Base-by-base conservation (phyloP, 1,284 basidiomycete species). In the Trichosporon sp. region DNA sequence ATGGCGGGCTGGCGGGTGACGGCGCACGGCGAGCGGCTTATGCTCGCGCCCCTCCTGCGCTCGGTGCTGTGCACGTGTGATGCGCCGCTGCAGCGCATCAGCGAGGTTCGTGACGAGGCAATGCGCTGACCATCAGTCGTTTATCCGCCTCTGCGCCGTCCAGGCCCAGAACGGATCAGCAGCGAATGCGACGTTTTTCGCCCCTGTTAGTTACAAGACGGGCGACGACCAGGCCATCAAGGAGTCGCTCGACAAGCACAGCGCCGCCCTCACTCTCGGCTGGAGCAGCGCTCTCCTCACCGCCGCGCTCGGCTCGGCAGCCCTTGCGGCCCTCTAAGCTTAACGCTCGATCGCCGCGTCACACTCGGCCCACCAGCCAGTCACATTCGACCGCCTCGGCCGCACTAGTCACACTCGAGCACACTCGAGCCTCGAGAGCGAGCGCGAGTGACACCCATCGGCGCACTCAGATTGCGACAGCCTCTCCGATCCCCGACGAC, bases 141-240 rank as follows among this genome's bases (percentile, higher is more conserved):
- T 76, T 42, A 70, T 78, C 12, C 42, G 58, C 12, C 68, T 80
- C 2, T 81, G 80, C 62, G 68, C 72, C 0, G 70, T 79, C 7
- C 76, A 79, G 68, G 53, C 38, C 1, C 25, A 60, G 1, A 80
- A 80, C 69, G 80, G 79, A 0, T 74, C 76, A 8, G 78, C 78
- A 2, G 68, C 60, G 3, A 73, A 77, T 35, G 76, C 78, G 3
- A 67, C 69, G 0, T 29, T n/a, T 3, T 81, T 72, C 66, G 66
- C 68, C 3, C 80, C 80, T 1, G 44, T 73, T 18, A 70, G 68
- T 7, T 81, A 81, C 71, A 64, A 65, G 38, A 77, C 75, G 2
- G 68, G 66, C 56, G 27, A 69, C 29, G 69, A 73, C 58, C 51
- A 65, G 66, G 29, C 51, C 12, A 47, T 51, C 9, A 31, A 21